Conservation (phyloP, 2,329 filamentous ascomycete species). For the Diaporthe citrichinensis region DNA sequence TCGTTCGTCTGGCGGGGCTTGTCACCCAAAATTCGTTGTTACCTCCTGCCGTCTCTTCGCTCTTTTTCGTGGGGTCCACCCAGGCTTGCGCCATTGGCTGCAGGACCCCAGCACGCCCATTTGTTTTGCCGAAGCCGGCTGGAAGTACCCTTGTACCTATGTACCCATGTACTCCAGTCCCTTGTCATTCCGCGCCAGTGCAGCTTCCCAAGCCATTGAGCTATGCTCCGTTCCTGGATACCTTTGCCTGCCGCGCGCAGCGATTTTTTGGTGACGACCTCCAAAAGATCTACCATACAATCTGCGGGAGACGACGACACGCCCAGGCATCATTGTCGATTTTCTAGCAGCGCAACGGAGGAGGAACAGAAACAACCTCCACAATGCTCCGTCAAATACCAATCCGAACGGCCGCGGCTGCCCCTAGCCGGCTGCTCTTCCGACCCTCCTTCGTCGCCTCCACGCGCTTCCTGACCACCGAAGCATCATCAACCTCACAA, state of each 20-base stretch:
- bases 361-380: not conserved
- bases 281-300: not conserved
- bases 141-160: not conserved
- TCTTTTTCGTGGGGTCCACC: slow-evolving; percentile 42
- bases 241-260: slow-evolving; percentile 28
- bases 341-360: not conserved
- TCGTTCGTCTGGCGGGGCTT: slow-evolving; percentile 27
- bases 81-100: slow-evolving; percentile 19
- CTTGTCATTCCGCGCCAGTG: not conserved
- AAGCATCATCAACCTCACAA: not conserved
- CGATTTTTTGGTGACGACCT: slow-evolving; percentile 19
- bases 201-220: not conserved
- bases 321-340: not conserved
- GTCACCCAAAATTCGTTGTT: slow-evolving; percentile 42
- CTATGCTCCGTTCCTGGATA: not conserved
- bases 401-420: slow-evolving; percentile 35
- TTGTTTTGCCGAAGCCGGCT: slow-evolving; percentile 34
- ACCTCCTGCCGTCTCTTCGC: slow-evolving; percentile 14
- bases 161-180: not conserved
- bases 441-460: slow-evolving; percentile 22
- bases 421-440: slow-evolving; percentile 33
- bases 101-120: slow-evolving; percentile 33
- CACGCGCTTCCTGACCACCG: slow-evolving; percentile 8
- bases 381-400: slow-evolving; percentile 38
- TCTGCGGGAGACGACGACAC: not conserved